A percentile compares a stretch with the other conserved stretches of the same genome.
Conservation (phyloP, 768 basidiomycete genomes). For the Tulasnella sp. region DNA sequence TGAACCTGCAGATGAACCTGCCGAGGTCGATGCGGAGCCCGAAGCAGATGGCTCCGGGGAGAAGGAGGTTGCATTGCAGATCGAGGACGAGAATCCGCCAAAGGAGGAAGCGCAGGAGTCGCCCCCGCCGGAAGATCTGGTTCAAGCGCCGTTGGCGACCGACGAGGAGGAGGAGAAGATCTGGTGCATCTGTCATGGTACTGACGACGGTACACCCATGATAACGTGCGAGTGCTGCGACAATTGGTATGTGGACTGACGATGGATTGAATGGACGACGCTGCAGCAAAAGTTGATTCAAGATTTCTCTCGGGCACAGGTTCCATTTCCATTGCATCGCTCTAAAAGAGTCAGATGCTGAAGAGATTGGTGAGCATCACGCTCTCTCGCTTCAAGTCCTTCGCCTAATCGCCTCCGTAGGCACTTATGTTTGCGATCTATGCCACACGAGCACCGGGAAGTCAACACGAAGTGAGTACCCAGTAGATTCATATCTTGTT, state of each 20-base stretch:
- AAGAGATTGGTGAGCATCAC: slow-evolving; percentile 59
- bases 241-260: slow-evolving; percentile 45
- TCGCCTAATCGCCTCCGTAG: slow-evolving; percentile 30
- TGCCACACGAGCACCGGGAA: slow-evolving; percentile 53
- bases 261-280: neutral
- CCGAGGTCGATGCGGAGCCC: neutral
- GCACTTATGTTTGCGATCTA: slow-evolving; percentile 44
- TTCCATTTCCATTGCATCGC: slow-evolving; percentile 74
- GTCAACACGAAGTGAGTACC: slow-evolving; percentile 67
- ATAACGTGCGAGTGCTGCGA: slow-evolving; percentile 59
- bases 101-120: neutral
- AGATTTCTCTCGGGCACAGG: slow-evolving; percentile 42
- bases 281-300: neutral
- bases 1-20: neutral
- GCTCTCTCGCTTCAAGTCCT: slow-evolving; percentile 2
- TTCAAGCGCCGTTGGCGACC: neutral
- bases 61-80: neutral
- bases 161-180: slow-evolving; percentile 21
- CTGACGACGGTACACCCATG: slow-evolving; percentile 75
- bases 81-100: neutral
- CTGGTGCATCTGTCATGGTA: slow-evolving; percentile 54
- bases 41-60: neutral
- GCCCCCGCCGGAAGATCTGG: neutral
- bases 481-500: slow-evolving; percentile 2
- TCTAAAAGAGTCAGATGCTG: slow-evolving; percentile 50